These are phyloP conservation scores for Moesziomyces antarcticus DNA, from an alignment of 1,284 basidiomycete genomes.

Conservation along the genomic window DNA sequence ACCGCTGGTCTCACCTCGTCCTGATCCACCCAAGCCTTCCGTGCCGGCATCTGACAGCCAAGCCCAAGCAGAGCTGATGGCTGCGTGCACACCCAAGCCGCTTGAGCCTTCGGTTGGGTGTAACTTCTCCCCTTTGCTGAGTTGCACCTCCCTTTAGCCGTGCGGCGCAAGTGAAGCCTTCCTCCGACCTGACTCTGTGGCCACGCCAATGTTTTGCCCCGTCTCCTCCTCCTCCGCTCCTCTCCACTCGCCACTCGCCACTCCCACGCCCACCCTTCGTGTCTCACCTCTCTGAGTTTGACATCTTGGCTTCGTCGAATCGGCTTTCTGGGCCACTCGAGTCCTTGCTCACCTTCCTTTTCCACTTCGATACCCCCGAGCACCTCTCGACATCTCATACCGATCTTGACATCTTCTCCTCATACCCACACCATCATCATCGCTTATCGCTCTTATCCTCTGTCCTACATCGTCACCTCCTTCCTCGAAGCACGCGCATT, in stretches of 20 bases:
- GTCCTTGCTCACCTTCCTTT: conserved; percentile 13
- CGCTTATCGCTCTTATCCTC: neutral
- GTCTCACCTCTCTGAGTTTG: conserved; percentile 8
- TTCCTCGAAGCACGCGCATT: neutral
- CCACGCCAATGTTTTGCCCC: neutral
- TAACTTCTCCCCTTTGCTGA: neutral
- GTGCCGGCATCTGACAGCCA: too few species aligned
- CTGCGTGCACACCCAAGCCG: too few species aligned
- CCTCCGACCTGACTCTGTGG: neutral
- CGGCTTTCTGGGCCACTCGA: neutral
- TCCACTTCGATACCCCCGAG: conserved; percentile 8
- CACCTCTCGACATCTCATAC: neutral
- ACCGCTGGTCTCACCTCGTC: too few species aligned
- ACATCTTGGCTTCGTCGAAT: neutral
- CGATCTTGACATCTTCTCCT: neutral
- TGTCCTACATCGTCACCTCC: neutral
- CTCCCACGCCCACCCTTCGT: neutral
- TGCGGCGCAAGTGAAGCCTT: neutral
- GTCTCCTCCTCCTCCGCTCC: too few species aligned
- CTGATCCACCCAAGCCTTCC: too few species aligned
- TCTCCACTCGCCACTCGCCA: too few species aligned
- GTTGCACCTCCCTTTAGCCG: neutral
- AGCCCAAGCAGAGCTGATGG: neutral
- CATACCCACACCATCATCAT: neutral
- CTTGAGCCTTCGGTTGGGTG: neutral